A percentile compares a stretch with the other conserved stretches of the same genome.
Conservation (phyloP, 257 asterid species). For the Forsythia suspensa region DNA sequence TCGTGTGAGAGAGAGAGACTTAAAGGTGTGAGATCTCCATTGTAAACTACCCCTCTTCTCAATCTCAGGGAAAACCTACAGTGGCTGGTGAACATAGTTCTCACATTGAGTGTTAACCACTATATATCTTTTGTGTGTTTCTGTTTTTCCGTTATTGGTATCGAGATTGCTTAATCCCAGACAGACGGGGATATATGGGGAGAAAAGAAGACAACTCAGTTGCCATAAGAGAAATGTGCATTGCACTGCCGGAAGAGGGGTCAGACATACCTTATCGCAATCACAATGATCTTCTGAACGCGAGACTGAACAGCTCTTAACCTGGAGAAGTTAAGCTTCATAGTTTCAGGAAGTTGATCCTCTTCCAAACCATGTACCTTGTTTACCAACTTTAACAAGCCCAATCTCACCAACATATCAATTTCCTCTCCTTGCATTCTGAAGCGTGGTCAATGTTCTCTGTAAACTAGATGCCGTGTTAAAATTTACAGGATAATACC, state of each 20-base stretch:
- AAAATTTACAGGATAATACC: slow-evolving; percentile 3
- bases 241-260: not conserved
- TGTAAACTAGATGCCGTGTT: slow-evolving; percentile 20
- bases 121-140: not conserved
- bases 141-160: no score
- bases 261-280: slow-evolving; percentile 73
- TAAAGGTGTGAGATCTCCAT: not conserved
- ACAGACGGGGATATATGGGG: not conserved
- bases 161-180: not conserved
- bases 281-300: slow-evolving; percentile 83
- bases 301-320: slow-evolving; percentile 75
- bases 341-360: slow-evolving; percentile 83
- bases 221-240: not conserved
- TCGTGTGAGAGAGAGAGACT: no score
- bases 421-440: slow-evolving; percentile 76
- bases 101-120: not conserved
- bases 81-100: no score
- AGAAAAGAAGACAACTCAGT: not conserved
- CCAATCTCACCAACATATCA: slow-evolving; percentile 81
- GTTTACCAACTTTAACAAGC: slow-evolving; percentile 71
- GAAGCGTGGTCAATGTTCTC: slow-evolving; percentile 41
- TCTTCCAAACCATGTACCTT: slow-evolving; percentile 69
- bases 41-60: no score
- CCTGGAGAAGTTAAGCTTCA: slow-evolving; percentile 74
- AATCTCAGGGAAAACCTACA: no score